Base-by-base conservation (phyloP, 805 yeast genomes). In the Ogataea wickerhamii region DNA sequence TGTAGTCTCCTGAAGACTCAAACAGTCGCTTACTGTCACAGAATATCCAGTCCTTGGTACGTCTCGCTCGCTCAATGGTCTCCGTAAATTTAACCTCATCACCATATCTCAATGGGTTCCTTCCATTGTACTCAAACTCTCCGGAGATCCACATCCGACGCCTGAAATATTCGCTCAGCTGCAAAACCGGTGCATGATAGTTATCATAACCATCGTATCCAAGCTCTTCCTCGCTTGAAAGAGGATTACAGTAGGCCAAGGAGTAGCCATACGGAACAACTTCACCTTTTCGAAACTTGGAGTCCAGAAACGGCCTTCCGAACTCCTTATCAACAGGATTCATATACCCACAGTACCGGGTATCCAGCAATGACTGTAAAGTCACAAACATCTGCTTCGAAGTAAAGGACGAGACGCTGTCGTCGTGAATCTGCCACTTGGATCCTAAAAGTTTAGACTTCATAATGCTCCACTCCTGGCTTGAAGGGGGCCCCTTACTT, bases 121-220 rank as follows among this genome's bases (percentile, higher is more conserved):
- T 44, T 2, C 44, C 43, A 24, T 56, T 44, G 45, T 71, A 74
- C 18, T 60, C 56, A 23, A 88, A 63, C 17, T 68, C 59, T 2
- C 96, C 96, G 22, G 80, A 76, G 0, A 74, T 78, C 96, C 96
- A 88, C 76, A 89, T 71, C 18, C 96, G 66, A 43, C 91, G 61
- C 22, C 58, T 62, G 50, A 72, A 82, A 16, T 61, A 60, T 21
- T 57, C 49, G 4, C 25, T 34, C 4, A 34, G 22, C 0, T 38
- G 43, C 3, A 46, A 41, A 1, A 59, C 51, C 0, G 94, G 95
- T 0, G 88, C 77, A 41, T 84, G 93, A 48, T 82, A 76, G 32
- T 79, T 70, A 47, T 84, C 94, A 60, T 87, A 88, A 1, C 96
- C 96, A 58, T 88, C 97, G 2, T 48, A 33, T 2, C 82, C 80